Evolutionary conservation across 148 eudicot genomes (phyloP), one percentile per base, ranked within the genome.

Genomic region (Nepenthes gracilis): DNA sequence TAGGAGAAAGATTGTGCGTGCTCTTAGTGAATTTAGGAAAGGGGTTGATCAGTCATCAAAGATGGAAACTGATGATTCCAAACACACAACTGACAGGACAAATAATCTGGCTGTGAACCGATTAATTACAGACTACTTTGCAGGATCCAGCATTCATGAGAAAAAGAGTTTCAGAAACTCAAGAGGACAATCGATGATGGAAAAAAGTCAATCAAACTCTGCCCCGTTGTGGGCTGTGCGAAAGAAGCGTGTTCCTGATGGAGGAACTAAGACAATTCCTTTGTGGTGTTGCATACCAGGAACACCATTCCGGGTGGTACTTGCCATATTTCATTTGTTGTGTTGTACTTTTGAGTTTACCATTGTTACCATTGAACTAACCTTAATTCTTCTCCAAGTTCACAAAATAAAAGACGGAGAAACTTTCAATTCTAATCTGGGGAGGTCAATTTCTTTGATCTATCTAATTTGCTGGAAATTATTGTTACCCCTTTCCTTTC

Each of bases 281-380:
- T 58, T 64, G 40, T 88, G 96, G 96, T 92, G 98, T 75, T 57
- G 72, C 65, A 74, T 92, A 68, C 77, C 88, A 43, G 96, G 96
- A 74, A 84, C 96, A 35, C 84, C 94, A 55, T 92, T 88, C 63
- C 85, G 88, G 60, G 98, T 92, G 96, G 98, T 92, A 85, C 72
- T 54, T 40, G 45, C 6, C 45, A 40, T 40, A 8, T 40, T 40
- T 40, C 45, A 40, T 49, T 56, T 35, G 13, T 9, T 53, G 33
- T 1, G 23, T n/a, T 3, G 7, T 36, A 1, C 9, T 36, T 43
- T 35, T 68, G 14, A 33, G n/a, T 36, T 35, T 23, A 23, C 23
- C 23, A 23, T 33, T 11, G 56, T 36, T 49, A 52, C 8, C 45
- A 40, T 40, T 40, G 4, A 4, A 40, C 45, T 3, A 4, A 40